phyloP scores from a whole-genome alignment of 2,329 filamentous ascomycete species.

The Fusarium sp. region DNA sequence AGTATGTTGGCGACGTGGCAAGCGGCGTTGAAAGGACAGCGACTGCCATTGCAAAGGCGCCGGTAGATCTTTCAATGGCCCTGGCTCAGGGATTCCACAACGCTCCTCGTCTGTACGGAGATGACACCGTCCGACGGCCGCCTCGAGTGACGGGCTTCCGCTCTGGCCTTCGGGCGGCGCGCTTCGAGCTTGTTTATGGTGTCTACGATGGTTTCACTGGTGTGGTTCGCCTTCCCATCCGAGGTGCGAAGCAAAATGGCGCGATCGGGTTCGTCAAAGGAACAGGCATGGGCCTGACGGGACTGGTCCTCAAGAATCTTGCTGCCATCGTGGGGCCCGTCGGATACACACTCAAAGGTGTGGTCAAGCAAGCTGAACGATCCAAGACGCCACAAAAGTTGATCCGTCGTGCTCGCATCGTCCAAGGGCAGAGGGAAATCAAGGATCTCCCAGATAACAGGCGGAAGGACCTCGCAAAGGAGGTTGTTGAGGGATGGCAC shows the following conservation, averaged over 20 bases:
- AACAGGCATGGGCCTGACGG: conserved; percentile 71
- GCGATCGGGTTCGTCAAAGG: conserved; percentile 62
- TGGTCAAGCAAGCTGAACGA: conserved; percentile 70
- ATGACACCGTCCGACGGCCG: conserved; percentile 74
- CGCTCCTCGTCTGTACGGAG: conserved; percentile 76
- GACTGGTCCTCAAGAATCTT: conserved; percentile 74
- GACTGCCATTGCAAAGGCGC: conserved; percentile 65
- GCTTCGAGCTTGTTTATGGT: conserved; percentile 71
- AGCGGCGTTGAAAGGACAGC: conserved; percentile 64
- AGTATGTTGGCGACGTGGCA: conserved; percentile 63
- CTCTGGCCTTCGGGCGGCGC: conserved; percentile 71
- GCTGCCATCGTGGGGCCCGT: conserved; percentile 70
- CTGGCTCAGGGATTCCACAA: conserved; percentile 79
- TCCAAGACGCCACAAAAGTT: conserved; percentile 64
- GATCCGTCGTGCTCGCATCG: conserved; percentile 68
- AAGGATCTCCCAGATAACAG: conserved; percentile 50
- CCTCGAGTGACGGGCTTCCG: conserved; percentile 73
- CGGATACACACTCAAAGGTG: conserved; percentile 73
- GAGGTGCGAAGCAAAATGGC: conserved; percentile 67
- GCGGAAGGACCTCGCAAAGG: conserved; percentile 38
- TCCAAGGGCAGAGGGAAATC: conserved; percentile 66
- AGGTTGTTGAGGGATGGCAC: conserved; percentile 49
- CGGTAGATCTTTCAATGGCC: conserved; percentile 70
- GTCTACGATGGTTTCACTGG: conserved; percentile 75
- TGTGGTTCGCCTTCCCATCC: conserved; percentile 68